phyloP scores from a whole-genome alignment of 192 early-diverging fungal species.

The Coemansia umbellata region DNA sequence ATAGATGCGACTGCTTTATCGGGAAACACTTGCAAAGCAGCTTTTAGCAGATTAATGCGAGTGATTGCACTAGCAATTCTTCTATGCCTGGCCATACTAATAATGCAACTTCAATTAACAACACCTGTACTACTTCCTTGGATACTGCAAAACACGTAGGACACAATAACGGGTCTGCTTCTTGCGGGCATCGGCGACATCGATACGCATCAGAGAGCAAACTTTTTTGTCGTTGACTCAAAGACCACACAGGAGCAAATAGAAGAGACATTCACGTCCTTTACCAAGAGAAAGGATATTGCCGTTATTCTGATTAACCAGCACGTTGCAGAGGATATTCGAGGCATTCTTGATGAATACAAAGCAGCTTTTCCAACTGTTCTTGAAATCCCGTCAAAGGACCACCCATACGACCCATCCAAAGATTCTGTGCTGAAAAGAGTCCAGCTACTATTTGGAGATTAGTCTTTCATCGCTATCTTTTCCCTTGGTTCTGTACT shows the following conservation, averaged over 20 bases:
- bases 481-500: background rate
- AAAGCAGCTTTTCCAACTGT: constrained; percentile 93
- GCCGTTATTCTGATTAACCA: constrained; percentile 98
- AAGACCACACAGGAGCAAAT: constrained; percentile 73
- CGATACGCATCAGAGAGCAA: constrained; percentile 84
- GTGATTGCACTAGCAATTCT: too few species aligned
- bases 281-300: constrained; percentile 92
- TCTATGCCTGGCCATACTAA: too few species aligned
- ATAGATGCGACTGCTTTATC: too few species aligned
- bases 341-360: constrained; percentile 86
- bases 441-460: constrained; percentile 76
- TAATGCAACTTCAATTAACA: too few species aligned
- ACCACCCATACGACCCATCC: constrained; percentile 93
- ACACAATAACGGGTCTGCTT: constrained; percentile 94
- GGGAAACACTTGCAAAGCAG: too few species aligned
- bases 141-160: constrained; percentile 47
- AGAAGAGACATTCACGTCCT: constrained; percentile 80
- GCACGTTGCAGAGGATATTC: constrained; percentile 91
- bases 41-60: too few species aligned
- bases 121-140: background rate
- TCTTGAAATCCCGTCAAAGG: constrained; percentile 98
- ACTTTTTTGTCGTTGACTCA: constrained; percentile 94
- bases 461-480: constrained; percentile 42
- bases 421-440: constrained; percentile 84
- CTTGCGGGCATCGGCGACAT: constrained; percentile 96